phyloP scores from a whole-genome alignment of 768 basidiomycete species.

The Phanerochaete sordida region DNA sequence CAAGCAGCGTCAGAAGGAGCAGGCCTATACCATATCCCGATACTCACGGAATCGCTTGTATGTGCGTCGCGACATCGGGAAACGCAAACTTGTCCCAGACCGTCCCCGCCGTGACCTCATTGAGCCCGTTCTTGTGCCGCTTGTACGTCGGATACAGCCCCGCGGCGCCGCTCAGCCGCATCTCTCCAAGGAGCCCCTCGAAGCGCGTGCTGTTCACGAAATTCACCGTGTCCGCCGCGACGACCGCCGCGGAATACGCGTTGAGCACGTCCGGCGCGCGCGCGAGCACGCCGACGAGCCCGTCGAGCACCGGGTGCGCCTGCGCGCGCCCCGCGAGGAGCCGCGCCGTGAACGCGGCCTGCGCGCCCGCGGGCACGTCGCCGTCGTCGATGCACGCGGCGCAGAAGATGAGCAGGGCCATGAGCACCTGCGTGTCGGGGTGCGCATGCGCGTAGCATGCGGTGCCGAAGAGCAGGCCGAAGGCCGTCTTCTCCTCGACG shows the following conservation, averaged over 20 bases:
- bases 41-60: slow-evolving; percentile 32
- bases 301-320: slow-evolving; percentile 10
- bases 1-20: background rate
- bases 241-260: slow-evolving; percentile 29
- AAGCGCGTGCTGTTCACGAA: slow-evolving; percentile 31
- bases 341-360: background rate
- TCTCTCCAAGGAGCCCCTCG: slow-evolving; percentile 27
- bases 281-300: slow-evolving; percentile 29
- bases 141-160: slow-evolving; percentile 24
- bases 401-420: slow-evolving; percentile 8
- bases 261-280: slow-evolving; percentile 25
- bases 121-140: slow-evolving; percentile 24
- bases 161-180: slow-evolving; percentile 22
- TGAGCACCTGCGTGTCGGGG: slow-evolving; percentile 5
- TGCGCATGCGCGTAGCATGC: background rate
- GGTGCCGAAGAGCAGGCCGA: background rate
- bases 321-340: slow-evolving; percentile 1
- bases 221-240: slow-evolving; percentile 32
- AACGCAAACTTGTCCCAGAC: slow-evolving; percentile 30
- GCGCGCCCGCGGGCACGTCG: background rate
- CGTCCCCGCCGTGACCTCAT: slow-evolving; percentile 31
- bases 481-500: background rate
- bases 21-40: background rate
- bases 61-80: slow-evolving; percentile 27
- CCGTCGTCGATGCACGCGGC: slow-evolving; percentile 6